Evolutionary conservation across 768 basidiomycete genomes (phyloP), one percentile per base, ranked within the genome.

Genomic region (Boletus reticulatus): DNA sequence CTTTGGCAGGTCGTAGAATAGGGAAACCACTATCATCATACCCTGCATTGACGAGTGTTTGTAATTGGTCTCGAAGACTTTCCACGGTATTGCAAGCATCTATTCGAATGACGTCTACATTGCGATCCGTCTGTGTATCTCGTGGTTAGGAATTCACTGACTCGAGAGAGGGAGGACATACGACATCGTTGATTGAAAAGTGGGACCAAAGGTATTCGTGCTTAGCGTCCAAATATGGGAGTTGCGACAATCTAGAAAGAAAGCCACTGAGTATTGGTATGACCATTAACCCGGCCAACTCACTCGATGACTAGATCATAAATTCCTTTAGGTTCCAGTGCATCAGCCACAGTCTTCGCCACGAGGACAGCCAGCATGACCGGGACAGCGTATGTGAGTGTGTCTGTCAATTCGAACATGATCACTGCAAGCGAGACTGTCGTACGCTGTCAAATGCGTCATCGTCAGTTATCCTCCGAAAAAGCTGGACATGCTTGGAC

Each of bases 351-450:
- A 12, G 71, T 71, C 57, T 72, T 72, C 11, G 72, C 71, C 19
- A 94, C 88, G 20, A 98, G 81, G 16, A 99, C 83, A 16, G 85
- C 77, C 42, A 95, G 72, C 92, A 94, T 94, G 55, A 94, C 84
- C 16, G 93, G 93, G 8, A 92, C 89, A 13, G 85, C 88, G 72
- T 98, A 98, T 3, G 91, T 94, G 60, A 99, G 75, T 2, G 93
- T 93, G 61, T 92, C 89, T 4, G 96, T 96, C 41, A 98, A 77
- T 67, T 98, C 96, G 66, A 98, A 93, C 77, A 89, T 92, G 72
- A 98, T 99, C 48, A 98, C 97, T 4, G 94, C 94, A 53, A 98
- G 80, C 0, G 94, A 95, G 24, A 98, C 90, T 0, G 92, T 94
- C 22, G 92, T 94, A 36, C 92, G 78, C 87, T 91, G 56, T 36